Base-by-base conservation (phyloP, 2,329 filamentous ascomycete species). In the Cladobotryum protrusum region DNA sequence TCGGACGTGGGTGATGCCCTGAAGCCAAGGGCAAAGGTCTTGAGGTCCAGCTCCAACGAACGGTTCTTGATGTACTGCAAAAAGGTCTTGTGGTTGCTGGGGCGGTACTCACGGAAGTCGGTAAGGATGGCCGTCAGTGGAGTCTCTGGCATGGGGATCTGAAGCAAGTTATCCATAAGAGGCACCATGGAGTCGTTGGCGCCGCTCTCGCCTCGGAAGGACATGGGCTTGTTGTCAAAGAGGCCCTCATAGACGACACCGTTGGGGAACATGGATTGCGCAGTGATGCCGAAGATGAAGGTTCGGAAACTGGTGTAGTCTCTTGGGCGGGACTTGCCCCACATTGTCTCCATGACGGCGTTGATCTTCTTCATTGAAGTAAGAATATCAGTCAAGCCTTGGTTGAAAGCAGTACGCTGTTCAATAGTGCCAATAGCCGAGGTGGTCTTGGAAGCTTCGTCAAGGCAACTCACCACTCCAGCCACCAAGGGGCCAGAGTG, bases 151-250 rank as follows among this genome's bases (percentile, higher is more conserved):
- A 96, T 95, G 55, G 82, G 77, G 41, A 96, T 84, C 65, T 93
- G 81, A 50, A 93, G 78, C 46, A 96, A 77, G 65, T 92, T 91
- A 67, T 96, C 92, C 62, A 92, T 83, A 3, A 96, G 80, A 3
- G 92, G 91, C 48, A 95, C 85, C 77, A 97, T 96, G 71, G 85
- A 87, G 72, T 97, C 92, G 65, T 96, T 96, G 57, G 92, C 92
- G 40, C 92, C 92, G 45, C 85, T 90, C 72, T 96, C 92, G 58
- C 92, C 92, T 32, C 92, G 85, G 79, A 96, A 96, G 49, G 79
- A 85, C 66, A 89, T 72, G 4, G 87, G 86, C 63, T 87, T 66
- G 53, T 69, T 68, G 52, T 86, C 82, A 56, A 85, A 85, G 53
- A 92, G 80, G 8, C 89, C 90, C 65, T 95, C 86, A 66, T 96